Evolutionary conservation across 148 eudicot species (phyloP).

Genomic region (Pharnaceum exiguum): DNA sequence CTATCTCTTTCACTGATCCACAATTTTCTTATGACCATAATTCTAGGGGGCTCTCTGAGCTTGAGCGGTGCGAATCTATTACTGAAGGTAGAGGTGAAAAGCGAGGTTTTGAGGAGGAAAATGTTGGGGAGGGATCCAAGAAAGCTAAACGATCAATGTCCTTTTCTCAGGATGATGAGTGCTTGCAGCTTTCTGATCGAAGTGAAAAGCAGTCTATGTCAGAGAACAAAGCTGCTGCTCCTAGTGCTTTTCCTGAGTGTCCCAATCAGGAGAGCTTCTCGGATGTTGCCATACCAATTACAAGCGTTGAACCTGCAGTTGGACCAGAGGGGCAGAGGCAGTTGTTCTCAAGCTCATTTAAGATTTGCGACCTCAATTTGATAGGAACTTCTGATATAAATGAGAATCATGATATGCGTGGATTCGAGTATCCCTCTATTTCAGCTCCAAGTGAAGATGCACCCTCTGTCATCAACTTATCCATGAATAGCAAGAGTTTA

Average conservation of each 20-base stretch:
- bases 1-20: conserved; percentile 33
- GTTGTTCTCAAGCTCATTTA: conserved; percentile 66
- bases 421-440: conserved; percentile 41
- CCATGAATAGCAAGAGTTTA: conserved; percentile 52
- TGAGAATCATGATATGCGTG: conserved; percentile 45
- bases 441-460: conserved; percentile 33
- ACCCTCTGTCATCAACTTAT: conserved; percentile 55
- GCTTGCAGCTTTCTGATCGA: conserved; percentile 27
- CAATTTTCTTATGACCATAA: conserved; percentile 37
- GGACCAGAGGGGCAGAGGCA: conserved; percentile 67
- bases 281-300: conserved; percentile 34
- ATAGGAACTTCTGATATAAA: conserved; percentile 55
- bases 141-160: conserved; percentile 62
- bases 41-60: conserved; percentile 32
- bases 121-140: conserved; percentile 40
- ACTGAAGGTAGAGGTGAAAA: conserved; percentile 58
- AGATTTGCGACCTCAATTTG: conserved; percentile 87
- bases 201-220: conserved; percentile 23
- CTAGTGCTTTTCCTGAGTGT: conserved; percentile 16
- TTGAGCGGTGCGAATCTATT: conserved; percentile 35
- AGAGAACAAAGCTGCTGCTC: conserved; percentile 25
- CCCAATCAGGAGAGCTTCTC: conserved; percentile 32
- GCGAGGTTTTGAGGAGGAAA: conserved; percentile 39
- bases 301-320: conserved; percentile 29
- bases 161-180: conserved; percentile 35